phyloP scores from a whole-genome alignment of 2,329 filamentous ascomycete species.

The Macrophomina tecta region DNA sequence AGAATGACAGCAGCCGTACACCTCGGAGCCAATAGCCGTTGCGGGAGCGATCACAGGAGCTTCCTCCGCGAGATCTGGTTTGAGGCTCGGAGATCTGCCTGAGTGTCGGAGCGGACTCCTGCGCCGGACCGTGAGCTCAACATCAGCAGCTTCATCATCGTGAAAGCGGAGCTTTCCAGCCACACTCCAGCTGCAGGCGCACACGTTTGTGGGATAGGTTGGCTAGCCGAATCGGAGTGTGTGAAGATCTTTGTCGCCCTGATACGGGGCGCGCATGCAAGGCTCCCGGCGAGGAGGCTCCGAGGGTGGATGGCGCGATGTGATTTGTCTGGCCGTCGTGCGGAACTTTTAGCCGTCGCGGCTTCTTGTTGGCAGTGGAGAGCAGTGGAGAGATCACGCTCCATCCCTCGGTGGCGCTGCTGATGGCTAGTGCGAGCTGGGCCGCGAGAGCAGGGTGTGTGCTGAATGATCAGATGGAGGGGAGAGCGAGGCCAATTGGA shows the following conservation, averaged over 20 bases:
- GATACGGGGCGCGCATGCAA: slow-evolving; percentile 1
- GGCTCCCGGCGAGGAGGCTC: background rate
- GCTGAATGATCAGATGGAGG: background rate
- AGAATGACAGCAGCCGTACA: background rate
- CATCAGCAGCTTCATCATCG: background rate
- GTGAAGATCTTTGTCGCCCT: slow-evolving; percentile 11
- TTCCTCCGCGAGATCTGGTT: slow-evolving; percentile 13
- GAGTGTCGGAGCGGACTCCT: background rate
- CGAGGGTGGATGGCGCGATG: background rate
- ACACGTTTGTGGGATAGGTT: background rate
- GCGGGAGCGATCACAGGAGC: background rate
- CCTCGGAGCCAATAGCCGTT: background rate
- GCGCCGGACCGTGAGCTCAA: background rate
- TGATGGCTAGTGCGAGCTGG: slow-evolving; percentile 4
- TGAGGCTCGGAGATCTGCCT: slow-evolving; percentile 5
- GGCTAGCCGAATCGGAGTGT: background rate
- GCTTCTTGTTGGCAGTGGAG: background rate
- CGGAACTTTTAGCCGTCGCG: slow-evolving; percentile 8
- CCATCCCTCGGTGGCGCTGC: slow-evolving; percentile 10
- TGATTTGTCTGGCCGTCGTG: slow-evolving; percentile 3
- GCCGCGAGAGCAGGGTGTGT: background rate
- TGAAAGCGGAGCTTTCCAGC: background rate
- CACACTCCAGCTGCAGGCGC: slow-evolving; percentile 4
- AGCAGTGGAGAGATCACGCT: slow-evolving; percentile 1
- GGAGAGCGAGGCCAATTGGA: background rate